A percentile compares a stretch with the other conserved stretches of the same genome.
Conservation (phyloP, 2,329 filamentous ascomycete species). For the Exophiala sideris region DNA sequence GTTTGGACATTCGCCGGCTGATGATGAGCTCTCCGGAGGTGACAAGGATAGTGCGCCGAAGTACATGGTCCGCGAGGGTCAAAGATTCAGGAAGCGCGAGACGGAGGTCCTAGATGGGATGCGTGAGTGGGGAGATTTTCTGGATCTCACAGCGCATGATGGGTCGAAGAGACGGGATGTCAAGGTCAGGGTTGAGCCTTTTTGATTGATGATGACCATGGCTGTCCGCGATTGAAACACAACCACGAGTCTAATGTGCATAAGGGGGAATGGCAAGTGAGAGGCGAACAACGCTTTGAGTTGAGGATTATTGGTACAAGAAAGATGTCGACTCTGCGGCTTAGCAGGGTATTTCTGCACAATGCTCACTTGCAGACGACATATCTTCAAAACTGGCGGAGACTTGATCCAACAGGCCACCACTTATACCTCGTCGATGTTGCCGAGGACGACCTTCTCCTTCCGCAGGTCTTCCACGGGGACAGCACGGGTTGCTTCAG, state of each 20-base stretch:
- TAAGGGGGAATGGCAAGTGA: not conserved
- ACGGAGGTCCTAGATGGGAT: constrained; percentile 24
- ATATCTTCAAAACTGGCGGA: not conserved
- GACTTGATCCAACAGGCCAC: not conserved
- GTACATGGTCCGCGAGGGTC: constrained; percentile 17
- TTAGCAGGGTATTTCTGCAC: not conserved
- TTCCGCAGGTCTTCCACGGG: constrained; percentile 40
- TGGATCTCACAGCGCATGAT: constrained; percentile 14
- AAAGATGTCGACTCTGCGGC: not conserved
- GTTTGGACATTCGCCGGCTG: not conserved
- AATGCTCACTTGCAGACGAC: not conserved
- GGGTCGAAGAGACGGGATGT: constrained; percentile 13
- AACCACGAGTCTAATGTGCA: no score
- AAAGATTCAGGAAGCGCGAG: constrained; percentile 25
- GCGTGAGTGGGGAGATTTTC: constrained; percentile 24
- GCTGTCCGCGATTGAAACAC: no score
- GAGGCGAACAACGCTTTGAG: not conserved
- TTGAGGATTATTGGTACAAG: not conserved
- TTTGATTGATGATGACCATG: not conserved
- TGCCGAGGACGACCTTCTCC: constrained; percentile 41
- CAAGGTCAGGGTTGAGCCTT: constrained; percentile 19
- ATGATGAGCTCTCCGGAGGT: not conserved
- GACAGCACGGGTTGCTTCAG: constrained; percentile 55
- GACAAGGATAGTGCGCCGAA: not conserved
- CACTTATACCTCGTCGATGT: constrained; percentile 21